phyloP scores from a whole-genome alignment of 352 stramenopile genomes.

The Globisporangium cystogenes region DNA sequence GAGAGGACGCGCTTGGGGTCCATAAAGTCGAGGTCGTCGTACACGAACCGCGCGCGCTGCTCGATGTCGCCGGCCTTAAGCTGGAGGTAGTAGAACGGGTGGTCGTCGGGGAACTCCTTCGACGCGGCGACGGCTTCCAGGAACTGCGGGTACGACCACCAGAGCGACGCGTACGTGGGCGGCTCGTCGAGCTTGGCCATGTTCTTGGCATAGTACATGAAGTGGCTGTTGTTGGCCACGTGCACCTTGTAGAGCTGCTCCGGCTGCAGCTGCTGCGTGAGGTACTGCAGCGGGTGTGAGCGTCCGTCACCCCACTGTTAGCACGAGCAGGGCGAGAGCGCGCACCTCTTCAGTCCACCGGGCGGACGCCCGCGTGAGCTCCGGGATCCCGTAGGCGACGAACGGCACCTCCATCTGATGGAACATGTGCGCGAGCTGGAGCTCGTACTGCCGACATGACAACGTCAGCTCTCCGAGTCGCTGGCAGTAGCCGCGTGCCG shows the following conservation, averaged over 20 bases:
- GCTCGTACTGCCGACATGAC: constrained; percentile 38
- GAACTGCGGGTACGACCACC: constrained; percentile 64
- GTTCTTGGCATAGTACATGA: constrained; percentile 91
- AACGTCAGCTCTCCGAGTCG: not conserved
- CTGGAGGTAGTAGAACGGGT: constrained; percentile 58
- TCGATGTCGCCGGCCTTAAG: constrained; percentile 45
- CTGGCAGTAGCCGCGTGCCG: not conserved
- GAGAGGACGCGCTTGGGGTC: constrained; percentile 60
- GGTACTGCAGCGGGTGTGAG: constrained; percentile 25
- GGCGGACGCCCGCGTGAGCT: constrained; percentile 56
- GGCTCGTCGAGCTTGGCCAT: constrained; percentile 22
- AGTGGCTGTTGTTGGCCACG: constrained; percentile 87
- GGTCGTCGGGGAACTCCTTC: constrained; percentile 10
- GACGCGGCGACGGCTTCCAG: constrained; percentile 21
- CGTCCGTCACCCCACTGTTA: not conserved
- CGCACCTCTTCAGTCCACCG: constrained; percentile 80
- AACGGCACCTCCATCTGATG: constrained; percentile 92
- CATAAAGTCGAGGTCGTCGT: constrained; percentile 91
- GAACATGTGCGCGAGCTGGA: constrained; percentile 85
- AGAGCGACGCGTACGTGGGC: constrained; percentile 38
- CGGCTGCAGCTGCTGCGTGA: constrained; percentile 33
- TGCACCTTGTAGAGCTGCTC: constrained; percentile 53
- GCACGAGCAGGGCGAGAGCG: not conserved
- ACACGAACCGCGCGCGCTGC: constrained; percentile 39
- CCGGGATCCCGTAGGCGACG: constrained; percentile 88